Evolutionary conservation across 2,329 filamentous ascomycete species (phyloP), one percentile per base, ranked within the genome.

Genomic region (Tolypocladium amazonense): DNA sequence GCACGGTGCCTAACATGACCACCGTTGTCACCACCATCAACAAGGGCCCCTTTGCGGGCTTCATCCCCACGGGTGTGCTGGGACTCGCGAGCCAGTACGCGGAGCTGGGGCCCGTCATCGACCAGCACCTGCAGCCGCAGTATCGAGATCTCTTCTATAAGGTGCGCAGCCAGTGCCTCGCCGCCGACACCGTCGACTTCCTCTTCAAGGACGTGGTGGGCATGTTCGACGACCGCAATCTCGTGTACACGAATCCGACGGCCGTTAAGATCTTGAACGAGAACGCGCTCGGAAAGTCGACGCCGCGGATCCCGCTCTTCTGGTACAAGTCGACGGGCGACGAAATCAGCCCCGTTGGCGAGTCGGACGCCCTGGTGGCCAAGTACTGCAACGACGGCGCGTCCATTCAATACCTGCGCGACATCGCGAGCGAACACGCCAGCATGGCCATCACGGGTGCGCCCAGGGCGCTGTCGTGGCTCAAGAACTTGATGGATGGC

Each of bases 241-340:
- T 71, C 15, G 59, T 69, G 33, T 65, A 56, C 58, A 65, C 56
- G 27, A 68, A 61, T 23, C 65, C 60, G 3, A 61, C 64, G 23
- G 60, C 65, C 0, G 63, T 70, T 15, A 65, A 70, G 23, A 66
- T 71, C 35, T 53, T 66, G 0, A 66, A 70, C 18, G 70, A 68
- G 58, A 64, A 71, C 39, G 64, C 64, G 39, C 68, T 70, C 2
- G 67, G 68, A 23, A 72, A 77, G 52, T 73, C 74, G 1, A 68
- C 73, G 0, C 80, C 80, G 1, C 64, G 71, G 37, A 78, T 81
- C 62, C 80, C 80, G 0, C 57, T 82, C 6, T 79, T 77, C 62
- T 67, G 79, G 3, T 82, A 82, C 67, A 81, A 83, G 64, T 76
- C 78, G 0, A 71, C 76, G 25, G 63, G 65, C 4, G 80, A 84